Evolutionary conservation across 306 rosid genomes (phyloP), one percentile per base, ranked within the genome.

Genomic region (Gynostemma pentaphyllum): DNA sequence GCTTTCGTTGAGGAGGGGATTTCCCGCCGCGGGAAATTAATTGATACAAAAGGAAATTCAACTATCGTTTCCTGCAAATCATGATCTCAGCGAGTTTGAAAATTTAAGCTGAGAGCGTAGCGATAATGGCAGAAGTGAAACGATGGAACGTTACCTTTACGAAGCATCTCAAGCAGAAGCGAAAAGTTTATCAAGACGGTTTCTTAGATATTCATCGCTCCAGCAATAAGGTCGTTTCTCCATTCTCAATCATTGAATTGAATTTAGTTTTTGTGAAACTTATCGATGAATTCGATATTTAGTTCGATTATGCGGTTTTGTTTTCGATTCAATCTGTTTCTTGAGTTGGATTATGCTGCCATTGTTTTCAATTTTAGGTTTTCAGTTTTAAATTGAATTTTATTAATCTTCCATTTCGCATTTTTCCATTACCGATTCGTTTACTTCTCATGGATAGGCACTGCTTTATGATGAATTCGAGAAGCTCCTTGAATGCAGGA

Each of bases 61-160:
- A 60, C 48, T 14, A 14, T 59, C 32, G 16, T 37, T 7, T 4
- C n/a, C 32, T 9, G 11, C 64, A 59, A 59, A 45, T 21, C 2
- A 37, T 6, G 19, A 37, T 37, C 32, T 12, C 64, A 4, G 30
- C 12, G 65, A 59, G 32, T 34, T 56, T 56, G 45, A 32, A 7
- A 6, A 42, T 10, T 12, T 45, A 15, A 62, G 21, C 11, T 19
- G 45, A 21, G 66, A 11, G 14, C 15, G 21, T 62, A 15, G 70
- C 27, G 37, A 23, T 67, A 62, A 83, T 83, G 95, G 83, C 19
- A 72, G 83, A 80, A 36, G 45, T 63, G 73, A 81, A 84, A 71
- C 87, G 86, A 53, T 88, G 96, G 96, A 77, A 61, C 64, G 92
- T 79, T 45, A 91, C 89, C 70, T 86, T 83, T 82, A 80, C 95